These are phyloP conservation scores for Linnemannia schmuckeri DNA, from an alignment of 192 early-diverging fungal genomes.

Conservation along the genomic window DNA sequence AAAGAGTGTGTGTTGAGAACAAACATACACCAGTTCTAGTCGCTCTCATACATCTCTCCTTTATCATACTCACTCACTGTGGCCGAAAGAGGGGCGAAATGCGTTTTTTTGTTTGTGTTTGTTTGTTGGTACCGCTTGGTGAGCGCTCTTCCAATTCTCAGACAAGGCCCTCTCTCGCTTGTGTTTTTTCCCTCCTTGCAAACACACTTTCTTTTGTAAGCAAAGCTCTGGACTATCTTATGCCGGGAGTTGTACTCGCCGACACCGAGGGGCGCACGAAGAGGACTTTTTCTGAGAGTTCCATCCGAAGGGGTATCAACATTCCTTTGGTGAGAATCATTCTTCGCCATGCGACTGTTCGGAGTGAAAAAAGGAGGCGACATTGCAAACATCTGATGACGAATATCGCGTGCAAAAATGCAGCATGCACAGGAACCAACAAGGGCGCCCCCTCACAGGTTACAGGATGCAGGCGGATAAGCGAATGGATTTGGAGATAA, in stretches of 20 bases:
- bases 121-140: too few relatives aligned
- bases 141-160: too few relatives aligned
- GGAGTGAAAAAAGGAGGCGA: not conserved
- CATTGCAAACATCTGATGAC: conserved; percentile 4
- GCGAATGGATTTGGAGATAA: not conserved
- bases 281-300: not conserved
- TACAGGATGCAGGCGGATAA: not conserved
- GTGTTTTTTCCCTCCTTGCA: too few relatives aligned
- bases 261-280: not conserved
- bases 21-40: not conserved
- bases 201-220: too few relatives aligned
- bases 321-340: not conserved
- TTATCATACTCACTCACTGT: not conserved
- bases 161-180: too few relatives aligned
- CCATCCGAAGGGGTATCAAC: not conserved
- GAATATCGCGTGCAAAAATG: not conserved
- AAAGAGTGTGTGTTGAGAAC: not conserved
- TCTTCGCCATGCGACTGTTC: not conserved
- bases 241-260: too few relatives aligned
- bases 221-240: too few relatives aligned
- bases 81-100: too few relatives aligned
- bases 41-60: not conserved
- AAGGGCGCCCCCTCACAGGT: not conserved
- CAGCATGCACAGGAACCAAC: not conserved
- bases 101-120: too few relatives aligned